Conservation (phyloP, 129 eudicot genomes). For the Glebionis coronaria region DNA sequence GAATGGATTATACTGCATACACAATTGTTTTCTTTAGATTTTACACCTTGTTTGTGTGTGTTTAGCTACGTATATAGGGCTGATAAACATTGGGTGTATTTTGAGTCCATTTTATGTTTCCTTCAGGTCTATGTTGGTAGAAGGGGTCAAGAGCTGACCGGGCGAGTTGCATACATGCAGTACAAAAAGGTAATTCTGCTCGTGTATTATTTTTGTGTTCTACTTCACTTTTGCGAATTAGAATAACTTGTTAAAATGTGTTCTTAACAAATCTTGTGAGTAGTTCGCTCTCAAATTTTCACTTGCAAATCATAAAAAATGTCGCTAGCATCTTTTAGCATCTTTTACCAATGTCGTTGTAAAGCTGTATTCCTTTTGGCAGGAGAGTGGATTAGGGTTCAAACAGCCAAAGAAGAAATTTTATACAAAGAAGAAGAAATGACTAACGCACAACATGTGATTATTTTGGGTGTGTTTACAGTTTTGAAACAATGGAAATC, state of each 20-base stretch:
- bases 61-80: neutral
- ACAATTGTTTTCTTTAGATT: no score
- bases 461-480: neutral
- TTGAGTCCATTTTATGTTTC: conserved; percentile 1
- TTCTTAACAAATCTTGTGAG: neutral
- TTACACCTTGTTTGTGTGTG: neutral
- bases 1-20: no score
- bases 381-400: conserved; percentile 57
- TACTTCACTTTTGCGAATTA: neutral
- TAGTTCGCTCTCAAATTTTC: no score
- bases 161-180: conserved; percentile 66
- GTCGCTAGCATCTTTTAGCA: neutral
- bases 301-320: no score
- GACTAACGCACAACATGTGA: conserved; percentile 7
- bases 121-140: conserved; percentile 71
- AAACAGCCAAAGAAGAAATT: conserved; percentile 40
- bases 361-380: conserved; percentile 20
- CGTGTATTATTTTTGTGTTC: neutral
- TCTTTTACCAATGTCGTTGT: neutral
- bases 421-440: conserved; percentile 41
- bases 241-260: conserved; percentile 8
- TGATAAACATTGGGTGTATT: neutral
- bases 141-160: conserved; percentile 75
- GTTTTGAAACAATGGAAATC: neutral
- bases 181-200: conserved; percentile 61